Evolutionary conservation across 495 filamentous ascomycete species (phyloP).

Genomic region (Hamigera avellanea): DNA sequence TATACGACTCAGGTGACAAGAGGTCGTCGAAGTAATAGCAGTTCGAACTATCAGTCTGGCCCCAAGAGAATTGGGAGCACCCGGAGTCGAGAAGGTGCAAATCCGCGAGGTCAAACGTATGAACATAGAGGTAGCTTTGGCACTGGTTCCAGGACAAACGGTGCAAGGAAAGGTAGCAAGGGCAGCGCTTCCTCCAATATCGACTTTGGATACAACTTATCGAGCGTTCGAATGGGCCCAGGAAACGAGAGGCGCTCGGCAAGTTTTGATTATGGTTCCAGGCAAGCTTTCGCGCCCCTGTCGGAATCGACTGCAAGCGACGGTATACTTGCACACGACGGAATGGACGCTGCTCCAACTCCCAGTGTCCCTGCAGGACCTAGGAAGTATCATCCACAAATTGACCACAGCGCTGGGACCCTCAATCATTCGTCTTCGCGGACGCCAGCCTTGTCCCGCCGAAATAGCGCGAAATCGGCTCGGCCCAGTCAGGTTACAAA

Average conservation of each 20-base stretch:
- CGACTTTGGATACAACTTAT: constrained; percentile 42
- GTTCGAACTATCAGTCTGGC: constrained; percentile 57
- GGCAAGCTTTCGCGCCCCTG: constrained; percentile 21
- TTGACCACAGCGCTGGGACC: constrained; percentile 27
- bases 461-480: constrained; percentile 54
- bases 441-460: constrained; percentile 33
- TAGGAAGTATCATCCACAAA: constrained; percentile 24
- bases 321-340: constrained; percentile 31
- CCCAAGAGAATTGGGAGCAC: constrained; percentile 54
- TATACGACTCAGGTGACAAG: constrained; percentile 43
- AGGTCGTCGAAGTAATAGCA: constrained; percentile 69
- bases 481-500: constrained; percentile 30
- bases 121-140: constrained; percentile 8
- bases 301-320: constrained; percentile 11
- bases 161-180: constrained; percentile 56
- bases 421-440: constrained; percentile 34
- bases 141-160: constrained; percentile 4
- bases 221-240: constrained; percentile 42
- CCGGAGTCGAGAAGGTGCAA: constrained; percentile 32
- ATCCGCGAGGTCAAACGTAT: constrained; percentile 17
- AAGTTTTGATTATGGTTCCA: constrained; percentile 61
- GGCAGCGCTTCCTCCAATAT: constrained; percentile 59
- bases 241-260: constrained; percentile 53
- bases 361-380: constrained; percentile 80
- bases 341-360: constrained; percentile 77